Conservation (phyloP, 2,329 filamentous ascomycete species). For the Cyphellophora attinorum region DNA sequence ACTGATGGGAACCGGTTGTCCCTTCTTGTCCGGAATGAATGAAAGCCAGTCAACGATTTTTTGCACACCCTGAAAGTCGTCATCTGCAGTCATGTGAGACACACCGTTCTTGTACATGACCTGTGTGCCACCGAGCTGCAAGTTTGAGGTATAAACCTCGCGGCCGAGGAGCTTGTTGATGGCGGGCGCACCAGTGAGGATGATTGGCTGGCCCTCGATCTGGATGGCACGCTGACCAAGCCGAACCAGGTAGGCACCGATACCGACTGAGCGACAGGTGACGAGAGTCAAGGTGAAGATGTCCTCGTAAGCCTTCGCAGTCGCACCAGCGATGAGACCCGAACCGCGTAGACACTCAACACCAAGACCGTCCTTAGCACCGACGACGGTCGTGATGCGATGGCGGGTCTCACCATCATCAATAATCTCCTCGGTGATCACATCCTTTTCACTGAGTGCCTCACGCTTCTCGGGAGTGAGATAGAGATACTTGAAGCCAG, state of each 20-base stretch:
- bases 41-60: conserved; percentile 99
- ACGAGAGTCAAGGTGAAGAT: conserved; percentile 98
- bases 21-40: conserved; percentile 92
- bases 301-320: conserved; percentile 92
- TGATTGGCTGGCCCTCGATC: conserved; percentile 97
- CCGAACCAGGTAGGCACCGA: conserved; percentile 96
- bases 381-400: conserved; percentile 89
- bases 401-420: conserved; percentile 85
- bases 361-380: conserved; percentile 89
- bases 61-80: conserved; percentile 95
- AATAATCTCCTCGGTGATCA: conserved; percentile 77
- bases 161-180: conserved; percentile 97
- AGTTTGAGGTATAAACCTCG: conserved; percentile 97
- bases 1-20: conserved; percentile 83
- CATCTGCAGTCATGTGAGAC: conserved; percentile 94
- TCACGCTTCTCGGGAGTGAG: conserved; percentile 77
- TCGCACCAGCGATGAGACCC: conserved; percentile 95
- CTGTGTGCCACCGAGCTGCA: conserved; percentile 98
- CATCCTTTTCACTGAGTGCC: conserved; percentile 70
- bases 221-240: conserved; percentile 97
- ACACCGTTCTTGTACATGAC: conserved; percentile 99
- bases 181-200: conserved; percentile 90
- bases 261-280: conserved; percentile 97
- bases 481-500: conserved; percentile 96
- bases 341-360: conserved; percentile 96